Evolutionary conservation across 164 flowering plant species (phyloP), one percentile per base, ranked within the genome.

Genomic region (Tetrastigma voinierianum): DNA sequence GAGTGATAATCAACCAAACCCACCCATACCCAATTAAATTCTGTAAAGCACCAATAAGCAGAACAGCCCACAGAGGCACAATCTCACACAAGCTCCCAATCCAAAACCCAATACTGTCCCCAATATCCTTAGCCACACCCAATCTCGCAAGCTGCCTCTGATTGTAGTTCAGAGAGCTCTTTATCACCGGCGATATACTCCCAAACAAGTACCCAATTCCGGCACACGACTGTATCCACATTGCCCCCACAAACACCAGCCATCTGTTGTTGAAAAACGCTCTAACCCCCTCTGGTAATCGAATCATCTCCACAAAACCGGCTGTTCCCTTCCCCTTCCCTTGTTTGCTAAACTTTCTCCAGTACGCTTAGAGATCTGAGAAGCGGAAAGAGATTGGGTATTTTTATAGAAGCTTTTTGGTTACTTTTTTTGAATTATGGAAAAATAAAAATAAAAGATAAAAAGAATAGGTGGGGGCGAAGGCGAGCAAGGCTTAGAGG

Each of bases 51-150:
- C 99, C 99, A 21, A 96, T 81, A 43, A 91, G 76, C 32, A 93
- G 69, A 76, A 84, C 84, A 52, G 75, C 98, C 98, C 98, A 96
- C 45, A 90, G 8, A 5, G 99, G 99, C 83, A 93, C 74, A 45
- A 86, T 40, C 86, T 91, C 99, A 55, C 81, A 82, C 69, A 93
- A 71, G 69, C 70, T 83, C n/a, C 87, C 99, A 43, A 97, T 89
- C 32, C 90, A 74, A 63, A 96, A 88, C 9, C 99, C 99, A 68
- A 96, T 90, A 74, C 93, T 87, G 67, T 90, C 99, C 0, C 99
- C 99, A n/a, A 96, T 82, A 67, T 96, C 98, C 72, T 96, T 96
- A 9, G 97, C 98, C 51, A 96, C 91, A 13, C 96, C 99, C 59
- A 96, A 71, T 18, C 84, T 79, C 3, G 98, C 90, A 59, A 96